Evolutionary conservation across 1,139 yeast species (phyloP), one percentile per base, ranked within the genome.

Genomic region (Yamadazyma atlantica): DNA sequence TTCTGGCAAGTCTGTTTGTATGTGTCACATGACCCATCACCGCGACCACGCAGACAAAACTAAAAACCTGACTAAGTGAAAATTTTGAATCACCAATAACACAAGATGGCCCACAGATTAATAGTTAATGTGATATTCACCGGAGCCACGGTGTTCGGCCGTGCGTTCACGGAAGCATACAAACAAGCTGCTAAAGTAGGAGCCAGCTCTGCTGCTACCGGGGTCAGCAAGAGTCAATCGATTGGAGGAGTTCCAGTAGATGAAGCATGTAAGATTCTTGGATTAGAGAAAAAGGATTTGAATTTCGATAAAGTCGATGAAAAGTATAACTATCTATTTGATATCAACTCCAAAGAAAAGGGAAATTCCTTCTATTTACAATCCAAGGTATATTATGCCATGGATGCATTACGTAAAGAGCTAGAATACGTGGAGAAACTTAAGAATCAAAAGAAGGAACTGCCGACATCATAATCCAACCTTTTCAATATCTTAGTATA

Each of bases 81-180:
- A 23, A 23, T 23, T 23, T 23, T 23, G n/a, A n/a, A 23, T 13
- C 16, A 29, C n/a, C 19, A 18, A 16, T 25, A 14, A 33, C 13
- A 27, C 26, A 39, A 11, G 16, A 71, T 71, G 97, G 97, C 98
- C 47, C 96, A 90, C 62, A 80, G 97, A 69, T 75, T 92, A 46
- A 58, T 92, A 39, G 88, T 87, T 50, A 92, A 87, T 64, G 96
- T 92, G 48, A 77, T 89, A 42, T 78, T 90, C 57, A 90, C 97
- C 15, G 97, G 97, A 40, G 95, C 97, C 10, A 83, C 88, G 46
- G 97, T 92, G 31, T 89, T 92, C 58, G 97, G 97, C 37, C 79
- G 87, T 50, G 98, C 98, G 0, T 92, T 92, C 62, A 78, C 90
- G n/a, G 96, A 89, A 60, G 97, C 98, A 0, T 92, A 90, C 72